These are phyloP conservation scores for Otatea glauca DNA, from an alignment of 176 grass and related monocot genomes.

Conservation along the genomic window DNA sequence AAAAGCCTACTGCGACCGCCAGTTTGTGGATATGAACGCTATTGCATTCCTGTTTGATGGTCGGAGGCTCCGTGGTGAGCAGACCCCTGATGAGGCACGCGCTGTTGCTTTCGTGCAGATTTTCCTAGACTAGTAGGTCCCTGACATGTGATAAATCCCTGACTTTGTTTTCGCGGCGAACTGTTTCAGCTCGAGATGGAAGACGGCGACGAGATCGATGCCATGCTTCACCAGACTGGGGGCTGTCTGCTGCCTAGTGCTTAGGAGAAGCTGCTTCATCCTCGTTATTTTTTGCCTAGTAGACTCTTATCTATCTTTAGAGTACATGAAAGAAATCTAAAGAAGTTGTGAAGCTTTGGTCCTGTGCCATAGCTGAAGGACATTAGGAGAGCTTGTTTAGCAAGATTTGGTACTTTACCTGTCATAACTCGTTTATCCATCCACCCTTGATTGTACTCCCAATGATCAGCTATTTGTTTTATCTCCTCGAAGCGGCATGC, in stretches of 20 bases:
- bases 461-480: slow-evolving; percentile 34
- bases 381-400: slow-evolving; percentile 43
- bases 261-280: slow-evolving; percentile 24
- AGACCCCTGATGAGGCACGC: too few relatives aligned
- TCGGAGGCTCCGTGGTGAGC: too few relatives aligned
- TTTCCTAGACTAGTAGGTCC: too few relatives aligned
- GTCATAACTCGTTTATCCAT: slow-evolving; percentile 34
- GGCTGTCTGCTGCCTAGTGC: slow-evolving; percentile 22
- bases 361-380: slow-evolving; percentile 44
- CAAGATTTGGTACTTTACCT: neutral
- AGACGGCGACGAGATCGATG: slow-evolving; percentile 83
- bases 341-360: slow-evolving; percentile 57
- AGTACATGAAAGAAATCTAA: slow-evolving; percentile 16
- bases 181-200: slow-evolving; percentile 85
- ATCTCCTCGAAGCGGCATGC: neutral
- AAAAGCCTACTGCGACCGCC: too few relatives aligned
- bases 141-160: too few relatives aligned
- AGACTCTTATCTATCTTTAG: neutral
- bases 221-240: slow-evolving; percentile 95
- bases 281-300: neutral
- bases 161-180: neutral
- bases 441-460: neutral
- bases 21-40: too few relatives aligned
- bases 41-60: too few relatives aligned
- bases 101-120: neutral